Evolutionary conservation across 371 early-diverging fungal genomes (phyloP).

Genomic region (Encephalitozoon hellem): DNA sequence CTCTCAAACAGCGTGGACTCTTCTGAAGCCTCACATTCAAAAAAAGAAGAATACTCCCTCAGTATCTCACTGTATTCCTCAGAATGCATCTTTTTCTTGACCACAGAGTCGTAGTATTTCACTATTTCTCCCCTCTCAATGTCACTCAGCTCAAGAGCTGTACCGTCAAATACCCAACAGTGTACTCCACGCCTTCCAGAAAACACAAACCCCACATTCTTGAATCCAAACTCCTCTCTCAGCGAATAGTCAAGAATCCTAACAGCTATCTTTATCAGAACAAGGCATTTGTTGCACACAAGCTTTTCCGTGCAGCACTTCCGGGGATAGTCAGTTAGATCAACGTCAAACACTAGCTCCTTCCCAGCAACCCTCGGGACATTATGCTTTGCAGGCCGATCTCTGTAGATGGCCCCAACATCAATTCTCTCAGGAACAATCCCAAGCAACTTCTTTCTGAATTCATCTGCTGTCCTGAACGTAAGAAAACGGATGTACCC

Average conservation of each 20-base stretch:
- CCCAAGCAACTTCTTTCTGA: slow-evolving; percentile 68
- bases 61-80: slow-evolving; percentile 42
- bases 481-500: slow-evolving; percentile 78
- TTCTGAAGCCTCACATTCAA: background rate
- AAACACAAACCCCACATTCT: slow-evolving; percentile 83
- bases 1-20: slow-evolving; percentile 65
- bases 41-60: slow-evolving; percentile 13
- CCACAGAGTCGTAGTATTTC: slow-evolving; percentile 62
- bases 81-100: slow-evolving; percentile 9
- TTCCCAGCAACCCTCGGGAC: slow-evolving; percentile 70
- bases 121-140: slow-evolving; percentile 74
- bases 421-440: slow-evolving; percentile 80
- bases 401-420: slow-evolving; percentile 84
- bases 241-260: slow-evolving; percentile 67
- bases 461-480: slow-evolving; percentile 66
- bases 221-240: slow-evolving; percentile 84
- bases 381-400: slow-evolving; percentile 64
- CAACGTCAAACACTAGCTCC: slow-evolving; percentile 98
- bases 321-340: slow-evolving; percentile 95
- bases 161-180: slow-evolving; percentile 89
- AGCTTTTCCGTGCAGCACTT: slow-evolving; percentile 74
- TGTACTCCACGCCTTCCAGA: slow-evolving; percentile 95
- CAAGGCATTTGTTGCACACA: slow-evolving; percentile 82
- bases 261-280: slow-evolving; percentile 78
- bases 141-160: slow-evolving; percentile 69